These are phyloP conservation scores for Malassezia japonica DNA, from an alignment of 1,284 basidiomycete genomes.

Conservation along the genomic window DNA sequence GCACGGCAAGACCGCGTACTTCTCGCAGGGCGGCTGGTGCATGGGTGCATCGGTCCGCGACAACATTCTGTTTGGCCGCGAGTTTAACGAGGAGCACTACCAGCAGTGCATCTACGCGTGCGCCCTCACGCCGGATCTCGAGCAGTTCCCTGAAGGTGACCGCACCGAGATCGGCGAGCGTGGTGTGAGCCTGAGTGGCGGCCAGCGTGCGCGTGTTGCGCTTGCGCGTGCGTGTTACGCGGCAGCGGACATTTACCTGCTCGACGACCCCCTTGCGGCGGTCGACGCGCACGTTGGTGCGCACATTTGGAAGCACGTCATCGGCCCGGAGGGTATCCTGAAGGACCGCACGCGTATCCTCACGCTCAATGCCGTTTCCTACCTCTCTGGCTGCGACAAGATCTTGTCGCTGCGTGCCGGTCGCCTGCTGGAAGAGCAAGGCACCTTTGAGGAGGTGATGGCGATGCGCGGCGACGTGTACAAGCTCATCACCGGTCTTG, in stretches of 20 bases:
- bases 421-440: constrained; percentile 54
- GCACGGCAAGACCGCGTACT: constrained; percentile 70
- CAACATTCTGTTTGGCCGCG: constrained; percentile 64
- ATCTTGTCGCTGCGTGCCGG: constrained; percentile 65
- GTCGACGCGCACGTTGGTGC: constrained; percentile 59
- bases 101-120: constrained; percentile 58
- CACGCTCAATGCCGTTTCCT: constrained; percentile 81
- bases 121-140: constrained; percentile 70
- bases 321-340: constrained; percentile 77
- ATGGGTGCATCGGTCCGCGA: constrained; percentile 50
- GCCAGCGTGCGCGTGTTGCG: constrained; percentile 67
- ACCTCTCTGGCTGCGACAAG: constrained; percentile 69
- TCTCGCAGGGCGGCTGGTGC: constrained; percentile 77
- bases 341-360: constrained; percentile 71
- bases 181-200: constrained; percentile 56
- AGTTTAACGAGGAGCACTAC: constrained; percentile 62
- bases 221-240: constrained; percentile 49
- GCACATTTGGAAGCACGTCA: constrained; percentile 64
- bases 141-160: constrained; percentile 63
- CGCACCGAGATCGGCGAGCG: constrained; percentile 70
- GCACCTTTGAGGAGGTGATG: constrained; percentile 58
- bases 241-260: constrained; percentile 59
- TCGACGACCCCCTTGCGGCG: constrained; percentile 54
- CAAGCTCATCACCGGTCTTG: constrained; percentile 61
- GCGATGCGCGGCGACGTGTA: constrained; percentile 61